Base-by-base conservation (phyloP, 2,329 filamentous ascomycete genomes). In the Ceratocystis colombiana region DNA sequence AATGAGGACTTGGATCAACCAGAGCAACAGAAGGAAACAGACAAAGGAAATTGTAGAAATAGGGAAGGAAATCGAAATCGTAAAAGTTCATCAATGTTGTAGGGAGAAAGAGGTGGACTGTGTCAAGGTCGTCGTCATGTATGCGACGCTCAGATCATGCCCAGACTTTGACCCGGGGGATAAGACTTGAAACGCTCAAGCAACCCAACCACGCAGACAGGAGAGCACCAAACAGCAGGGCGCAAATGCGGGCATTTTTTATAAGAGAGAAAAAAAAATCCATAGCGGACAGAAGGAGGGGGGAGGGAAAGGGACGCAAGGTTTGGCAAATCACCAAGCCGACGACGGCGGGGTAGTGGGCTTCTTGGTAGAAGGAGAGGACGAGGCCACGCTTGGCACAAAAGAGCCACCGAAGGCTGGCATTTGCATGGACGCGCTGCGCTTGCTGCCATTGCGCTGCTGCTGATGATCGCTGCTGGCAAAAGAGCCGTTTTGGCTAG, bases 371-470 rank as follows among this genome's bases (percentile, higher is more conserved):
- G 53, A 30, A 15, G 48, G 53, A 7, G 20, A 20, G n/a, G 61
- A 48, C n/a, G 61, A 63, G 7, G 61, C 28, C 44, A 33, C 12
- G 7, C 44, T 41, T 57, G 48, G 22, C 55, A 22, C 44, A 50
- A 22, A 50, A 12, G 55, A 61, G 64, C 48, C 62, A 7, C 64
- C 63, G 57, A 68, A 68, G n/a, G 64, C 67, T 7, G 67, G 64
- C 61, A 68, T 64, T 8, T 46, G 62, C 64, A 68, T 68, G 25
- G 64, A 46, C 37, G 50, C 64, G 25, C 30, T 41, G 22, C 59
- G 64, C 64, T 66, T 66, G 50, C 20, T 45, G 20, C 64, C 48
- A 25, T 25, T 25, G 17, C 46, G 46, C 46, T 48, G 46, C 46
- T 22, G 46, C 46, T 22, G 59, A 45, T 59, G 48, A 17, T 66